phyloP scores from a whole-genome alignment of 2,329 filamentous ascomycete species.

The Aspergillus puulaauensis region DNA sequence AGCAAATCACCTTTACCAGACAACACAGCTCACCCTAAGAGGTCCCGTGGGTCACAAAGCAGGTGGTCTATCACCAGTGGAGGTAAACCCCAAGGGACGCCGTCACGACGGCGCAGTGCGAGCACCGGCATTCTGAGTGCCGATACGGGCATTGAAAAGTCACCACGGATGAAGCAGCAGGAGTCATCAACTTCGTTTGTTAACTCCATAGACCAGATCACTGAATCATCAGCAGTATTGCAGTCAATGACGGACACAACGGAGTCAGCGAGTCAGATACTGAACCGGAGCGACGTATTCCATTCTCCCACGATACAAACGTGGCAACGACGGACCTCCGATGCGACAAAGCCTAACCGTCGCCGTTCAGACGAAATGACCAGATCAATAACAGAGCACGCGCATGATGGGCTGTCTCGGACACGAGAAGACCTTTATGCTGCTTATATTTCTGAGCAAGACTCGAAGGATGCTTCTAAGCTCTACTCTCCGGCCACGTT shows the following conservation, averaged over 20 bases:
- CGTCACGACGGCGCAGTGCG: conserved; percentile 55
- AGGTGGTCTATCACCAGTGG: conserved; percentile 24
- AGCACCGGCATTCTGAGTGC: conserved; percentile 58
- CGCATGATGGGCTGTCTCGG: conserved; percentile 14
- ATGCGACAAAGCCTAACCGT: conserved; percentile 25
- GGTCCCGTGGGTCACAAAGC: conserved; percentile 16
- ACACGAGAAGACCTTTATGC: conserved; percentile 16
- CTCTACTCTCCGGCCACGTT: conserved; percentile 50
- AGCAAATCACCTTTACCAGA: conserved; percentile 17
- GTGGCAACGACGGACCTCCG: conserved; percentile 29
- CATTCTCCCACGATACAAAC: conserved; percentile 67
- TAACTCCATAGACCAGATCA: conserved; percentile 71
- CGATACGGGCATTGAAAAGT: conserved; percentile 51
- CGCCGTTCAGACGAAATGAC: conserved; percentile 38
- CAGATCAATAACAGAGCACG: conserved; percentile 26
- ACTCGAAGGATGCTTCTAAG: conserved; percentile 18
- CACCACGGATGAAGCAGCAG: conserved; percentile 54
- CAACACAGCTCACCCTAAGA: conserved; percentile 17
- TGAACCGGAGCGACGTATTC: conserved; percentile 85
- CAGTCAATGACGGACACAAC: conserved; percentile 71
- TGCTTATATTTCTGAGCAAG: conserved; percentile 25
- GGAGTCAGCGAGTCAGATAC: conserved; percentile 85
- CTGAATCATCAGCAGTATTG: conserved; percentile 67
- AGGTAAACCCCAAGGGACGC: conserved; percentile 13
- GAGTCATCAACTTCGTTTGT: conserved; percentile 74